A percentile compares a stretch with the other conserved stretches of the same genome.
Evolutionary conservation across 495 filamentous ascomycete genomes (phyloP).

Genomic region (Recurvomyces mirabilis): DNA sequence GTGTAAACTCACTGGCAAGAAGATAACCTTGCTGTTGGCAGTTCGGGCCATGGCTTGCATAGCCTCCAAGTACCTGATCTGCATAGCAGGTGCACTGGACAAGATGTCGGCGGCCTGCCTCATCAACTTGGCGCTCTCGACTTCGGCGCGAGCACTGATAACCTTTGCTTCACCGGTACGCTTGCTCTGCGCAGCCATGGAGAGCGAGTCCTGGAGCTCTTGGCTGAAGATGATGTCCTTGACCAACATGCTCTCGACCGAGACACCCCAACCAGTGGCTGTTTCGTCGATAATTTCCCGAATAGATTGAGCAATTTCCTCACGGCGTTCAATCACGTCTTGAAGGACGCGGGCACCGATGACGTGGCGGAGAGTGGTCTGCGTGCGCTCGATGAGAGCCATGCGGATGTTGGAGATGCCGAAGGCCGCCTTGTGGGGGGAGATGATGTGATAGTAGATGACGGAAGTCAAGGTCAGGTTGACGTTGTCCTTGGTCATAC

Average conservation of each 20-base stretch:
- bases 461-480: slow-evolving; percentile 86
- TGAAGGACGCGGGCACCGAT: slow-evolving; percentile 93
- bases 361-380: slow-evolving; percentile 95
- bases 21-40: slow-evolving; percentile 94
- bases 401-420: slow-evolving; percentile 90
- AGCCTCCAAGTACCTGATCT: slow-evolving; percentile 97
- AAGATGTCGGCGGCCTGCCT: slow-evolving; percentile 95
- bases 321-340: slow-evolving; percentile 96
- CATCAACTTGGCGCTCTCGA: slow-evolving; percentile 96
- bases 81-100: slow-evolving; percentile 89
- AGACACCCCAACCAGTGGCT: slow-evolving; percentile 84
- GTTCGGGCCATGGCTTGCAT: slow-evolving; percentile 99
- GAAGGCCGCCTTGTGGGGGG: slow-evolving; percentile 94
- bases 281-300: slow-evolving; percentile 97
- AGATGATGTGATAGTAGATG: slow-evolving; percentile 97
- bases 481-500: slow-evolving; percentile 99
- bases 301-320: slow-evolving; percentile 89
- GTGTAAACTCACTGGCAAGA: slow-evolving; percentile 65
- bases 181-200: slow-evolving; percentile 99
- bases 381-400: slow-evolving; percentile 92
- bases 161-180: slow-evolving; percentile 97
- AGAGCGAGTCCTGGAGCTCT: slow-evolving; percentile 93
- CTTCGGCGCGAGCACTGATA: slow-evolving; percentile 91
- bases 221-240: slow-evolving; percentile 98
- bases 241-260: slow-evolving; percentile 97